Evolutionary conservation across 2,329 filamentous ascomycete species (phyloP).

Genomic region (Aspergillus clavatus): DNA sequence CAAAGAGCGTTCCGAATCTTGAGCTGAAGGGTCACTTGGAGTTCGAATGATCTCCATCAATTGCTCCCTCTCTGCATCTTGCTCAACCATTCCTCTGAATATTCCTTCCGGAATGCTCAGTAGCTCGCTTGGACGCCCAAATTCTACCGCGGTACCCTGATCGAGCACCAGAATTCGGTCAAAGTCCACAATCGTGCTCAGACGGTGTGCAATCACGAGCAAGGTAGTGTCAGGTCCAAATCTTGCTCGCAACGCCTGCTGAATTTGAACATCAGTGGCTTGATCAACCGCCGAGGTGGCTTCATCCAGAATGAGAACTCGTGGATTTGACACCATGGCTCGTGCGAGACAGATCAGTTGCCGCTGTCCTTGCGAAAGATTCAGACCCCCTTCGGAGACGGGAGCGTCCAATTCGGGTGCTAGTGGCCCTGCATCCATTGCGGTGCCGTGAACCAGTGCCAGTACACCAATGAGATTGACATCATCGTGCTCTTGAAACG

Average conservation of each 20-base stretch:
- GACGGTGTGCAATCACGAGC: conserved; percentile 54
- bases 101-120: conserved; percentile 49
- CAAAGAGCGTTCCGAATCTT: no score
- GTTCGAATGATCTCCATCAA: conserved; percentile 15
- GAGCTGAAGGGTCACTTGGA: no score
- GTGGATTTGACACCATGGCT: conserved; percentile 62
- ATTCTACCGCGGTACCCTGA: conserved; percentile 64
- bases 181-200: conserved; percentile 66
- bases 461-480: conserved; percentile 65
- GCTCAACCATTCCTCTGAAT: conserved; percentile 54
- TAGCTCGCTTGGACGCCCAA: conserved; percentile 59
- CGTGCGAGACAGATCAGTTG: conserved; percentile 27
- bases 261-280: conserved; percentile 68
- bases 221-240: conserved; percentile 59
- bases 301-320: conserved; percentile 76
- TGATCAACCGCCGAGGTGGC: conserved; percentile 76
- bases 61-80: conserved; percentile 25
- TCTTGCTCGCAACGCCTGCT: conserved; percentile 66
- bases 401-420: conserved; percentile 31
- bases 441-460: conserved; percentile 8
- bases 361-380: conserved; percentile 38
- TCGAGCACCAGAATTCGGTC: conserved; percentile 68
- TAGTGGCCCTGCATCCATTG: background rate
- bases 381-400: conserved; percentile 67
- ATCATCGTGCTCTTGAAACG: conserved; percentile 65